Base-by-base conservation (phyloP, 169 alveolate genomes). In the Plasmodium adleri region DNA sequence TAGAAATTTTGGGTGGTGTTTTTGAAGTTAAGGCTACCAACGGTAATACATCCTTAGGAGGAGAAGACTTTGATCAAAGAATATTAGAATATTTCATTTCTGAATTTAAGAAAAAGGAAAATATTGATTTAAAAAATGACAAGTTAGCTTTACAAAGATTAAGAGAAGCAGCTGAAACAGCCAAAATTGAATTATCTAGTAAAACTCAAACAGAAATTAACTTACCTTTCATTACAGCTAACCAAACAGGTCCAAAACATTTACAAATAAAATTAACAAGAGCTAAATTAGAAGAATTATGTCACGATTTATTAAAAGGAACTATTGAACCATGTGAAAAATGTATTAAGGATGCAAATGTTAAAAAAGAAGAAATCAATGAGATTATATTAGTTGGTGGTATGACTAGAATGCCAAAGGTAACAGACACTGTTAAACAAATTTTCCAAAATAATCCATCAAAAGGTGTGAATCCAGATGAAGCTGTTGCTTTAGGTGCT, bases 401-500 rank as follows among this genome's bases (percentile, higher is more conserved):
- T 43, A 96, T 98, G 96, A 98, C 99, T 9, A 97, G 99, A 87
- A 98, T 98, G 97, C 99, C 99, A 45, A 98, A 97, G 94, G 99
- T 99, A 28, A 95, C 97, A 83, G 98, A 98, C 90, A 95, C 96
- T 10, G 99, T 98, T 12, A 95, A 96, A 78, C 95, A 94, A 88
- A 96, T 98, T 80, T 97, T 96, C 94, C 99, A 98, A 26, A 97
- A 97, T 95, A 96, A 94, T 50, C 99, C 99, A 43, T 95, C 98
- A 73, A 98, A 97, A 95, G 95, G 98, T 43, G 99, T 99, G 58
- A 98, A 99, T 94, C 99, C 99, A 12, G 99, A 99, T 94, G 99
- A 99, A 92, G 99, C 99, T 50, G 99, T 99, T 58, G 99, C 99
- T 39, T 94, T 96, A 97, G 99, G 99, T 43, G 99, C 99, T 50